phyloP scores from a whole-genome alignment of 768 basidiomycete genomes.

The Russula sp. region DNA sequence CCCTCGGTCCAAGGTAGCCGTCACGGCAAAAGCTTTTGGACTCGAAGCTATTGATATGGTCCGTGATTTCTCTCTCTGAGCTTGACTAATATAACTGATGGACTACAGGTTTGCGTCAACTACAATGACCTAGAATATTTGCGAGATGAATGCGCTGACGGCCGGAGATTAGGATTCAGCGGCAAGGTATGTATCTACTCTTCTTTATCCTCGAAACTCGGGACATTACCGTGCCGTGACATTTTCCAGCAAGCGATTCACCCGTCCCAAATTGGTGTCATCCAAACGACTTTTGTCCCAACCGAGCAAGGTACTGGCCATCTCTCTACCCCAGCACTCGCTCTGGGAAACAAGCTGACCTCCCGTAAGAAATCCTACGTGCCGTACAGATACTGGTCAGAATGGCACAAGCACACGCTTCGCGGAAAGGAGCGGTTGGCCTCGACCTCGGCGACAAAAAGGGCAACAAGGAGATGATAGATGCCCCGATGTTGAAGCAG shows the following conservation, averaged over 20 bases:
- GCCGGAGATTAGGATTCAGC: conserved; percentile 76
- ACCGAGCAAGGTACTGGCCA: conserved; percentile 48
- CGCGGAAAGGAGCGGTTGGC: conserved; percentile 60
- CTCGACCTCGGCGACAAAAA: conserved; percentile 46
- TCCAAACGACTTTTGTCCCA: conserved; percentile 76
- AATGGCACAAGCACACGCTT: conserved; percentile 52
- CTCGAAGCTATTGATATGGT: conserved; percentile 91
- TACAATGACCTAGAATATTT: conserved; percentile 68
- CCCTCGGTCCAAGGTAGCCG: conserved; percentile 75
- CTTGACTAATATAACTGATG: neutral
- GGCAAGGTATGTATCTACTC: conserved; percentile 67
- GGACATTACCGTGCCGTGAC: neutral
- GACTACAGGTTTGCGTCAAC: conserved; percentile 70
- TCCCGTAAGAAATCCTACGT: conserved; percentile 57
- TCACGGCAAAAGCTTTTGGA: conserved; percentile 75
- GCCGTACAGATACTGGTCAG: conserved; percentile 64
- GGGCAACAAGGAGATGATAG: conserved; percentile 71
- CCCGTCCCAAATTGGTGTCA: conserved; percentile 70
- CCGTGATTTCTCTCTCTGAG: neutral
- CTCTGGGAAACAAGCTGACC: neutral
- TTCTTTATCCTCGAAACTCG: neutral
- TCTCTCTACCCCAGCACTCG: neutral
- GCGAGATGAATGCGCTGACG: conserved; percentile 71
- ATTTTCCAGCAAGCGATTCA: conserved; percentile 83
- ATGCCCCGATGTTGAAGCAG: conserved; percentile 87